Conservation (phyloP, 2,329 filamentous ascomycete genomes). For the Aspergillus thermomutatus region DNA sequence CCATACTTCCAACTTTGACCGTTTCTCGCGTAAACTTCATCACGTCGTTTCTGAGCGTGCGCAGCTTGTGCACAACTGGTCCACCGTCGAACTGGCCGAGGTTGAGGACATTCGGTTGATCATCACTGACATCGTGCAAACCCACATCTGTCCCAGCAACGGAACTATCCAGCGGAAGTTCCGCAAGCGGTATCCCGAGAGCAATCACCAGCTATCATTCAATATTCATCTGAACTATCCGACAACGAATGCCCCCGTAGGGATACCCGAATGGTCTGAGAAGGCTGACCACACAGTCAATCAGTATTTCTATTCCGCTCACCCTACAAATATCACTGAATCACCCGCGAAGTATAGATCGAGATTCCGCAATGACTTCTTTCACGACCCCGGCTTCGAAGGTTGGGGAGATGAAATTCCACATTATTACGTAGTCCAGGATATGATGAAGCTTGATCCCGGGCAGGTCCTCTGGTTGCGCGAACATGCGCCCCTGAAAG, state of each 20-base stretch:
- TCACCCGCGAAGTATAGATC: slow-evolving; percentile 40
- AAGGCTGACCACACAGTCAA: slow-evolving; percentile 9
- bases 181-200: slow-evolving; percentile 53
- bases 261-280: slow-evolving; percentile 6
- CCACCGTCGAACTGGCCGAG: slow-evolving; percentile 53
- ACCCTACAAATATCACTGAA: slow-evolving; percentile 17
- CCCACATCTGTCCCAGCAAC: slow-evolving; percentile 61
- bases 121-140: slow-evolving; percentile 55
- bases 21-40: slow-evolving; percentile 48
- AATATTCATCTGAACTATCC: slow-evolving; percentile 52
- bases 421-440: slow-evolving; percentile 63
- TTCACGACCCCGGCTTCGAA: slow-evolving; percentile 54
- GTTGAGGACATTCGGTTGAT: slow-evolving; percentile 57
- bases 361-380: slow-evolving; percentile 47
- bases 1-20: slow-evolving; percentile 51
- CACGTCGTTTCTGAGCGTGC: slow-evolving; percentile 51
- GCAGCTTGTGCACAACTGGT: slow-evolving; percentile 58
- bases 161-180: slow-evolving; percentile 58
- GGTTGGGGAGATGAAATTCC: slow-evolving; percentile 63
- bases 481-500: slow-evolving; percentile 54
- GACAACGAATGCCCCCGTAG: slow-evolving; percentile 13
- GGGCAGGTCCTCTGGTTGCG: slow-evolving; percentile 57
- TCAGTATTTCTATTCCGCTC: slow-evolving; percentile 22
- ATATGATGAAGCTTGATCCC: slow-evolving; percentile 62
- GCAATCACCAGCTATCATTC: slow-evolving; percentile 49